phyloP scores from a whole-genome alignment of 164 flowering plant species.

The Nymphaea thermarum region DNA sequence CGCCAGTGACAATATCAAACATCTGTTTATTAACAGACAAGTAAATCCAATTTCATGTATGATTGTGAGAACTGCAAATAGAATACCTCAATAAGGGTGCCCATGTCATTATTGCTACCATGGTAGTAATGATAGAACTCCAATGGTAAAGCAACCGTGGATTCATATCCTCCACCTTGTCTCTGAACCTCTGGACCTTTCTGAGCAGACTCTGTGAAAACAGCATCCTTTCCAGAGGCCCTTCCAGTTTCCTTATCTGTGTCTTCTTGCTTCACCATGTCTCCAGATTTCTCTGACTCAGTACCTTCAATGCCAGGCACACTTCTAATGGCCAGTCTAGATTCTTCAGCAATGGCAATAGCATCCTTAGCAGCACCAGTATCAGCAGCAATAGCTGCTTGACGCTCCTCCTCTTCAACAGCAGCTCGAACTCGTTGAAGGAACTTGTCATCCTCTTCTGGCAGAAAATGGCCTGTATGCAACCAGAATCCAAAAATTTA shows the following conservation, averaged over 20 bases:
- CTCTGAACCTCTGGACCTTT: slow-evolving; percentile 22
- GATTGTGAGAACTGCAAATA: background rate
- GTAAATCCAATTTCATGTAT: too few species aligned
- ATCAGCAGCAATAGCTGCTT: slow-evolving; percentile 64
- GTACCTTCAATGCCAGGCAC: slow-evolving; percentile 17
- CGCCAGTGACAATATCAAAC: background rate
- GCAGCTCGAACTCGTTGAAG: slow-evolving; percentile 86
- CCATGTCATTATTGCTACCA: slow-evolving; percentile 88
- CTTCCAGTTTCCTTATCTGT: slow-evolving; percentile 9
- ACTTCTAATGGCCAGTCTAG: slow-evolving; percentile 31
- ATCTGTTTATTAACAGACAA: too few species aligned
- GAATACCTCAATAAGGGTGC: slow-evolving; percentile 87
- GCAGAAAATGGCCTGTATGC: slow-evolving; percentile 82
- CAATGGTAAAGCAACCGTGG: slow-evolving; percentile 47
- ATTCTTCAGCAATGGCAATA: slow-evolving; percentile 75
- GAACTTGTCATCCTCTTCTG: slow-evolving; percentile 96
- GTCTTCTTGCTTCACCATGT: slow-evolving; percentile 11
- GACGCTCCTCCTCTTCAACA: slow-evolving; percentile 97
- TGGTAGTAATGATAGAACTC: slow-evolving; percentile 94
- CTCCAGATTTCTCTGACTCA: slow-evolving; percentile 10
- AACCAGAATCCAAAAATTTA: background rate
- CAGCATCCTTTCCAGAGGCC: slow-evolving; percentile 5
- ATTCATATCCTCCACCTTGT: slow-evolving; percentile 30
- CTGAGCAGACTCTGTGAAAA: slow-evolving; percentile 16
- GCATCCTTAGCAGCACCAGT: slow-evolving; percentile 84